phyloP scores from a whole-genome alignment of 768 basidiomycete species.

The Hemileccinum rubropunctum region DNA sequence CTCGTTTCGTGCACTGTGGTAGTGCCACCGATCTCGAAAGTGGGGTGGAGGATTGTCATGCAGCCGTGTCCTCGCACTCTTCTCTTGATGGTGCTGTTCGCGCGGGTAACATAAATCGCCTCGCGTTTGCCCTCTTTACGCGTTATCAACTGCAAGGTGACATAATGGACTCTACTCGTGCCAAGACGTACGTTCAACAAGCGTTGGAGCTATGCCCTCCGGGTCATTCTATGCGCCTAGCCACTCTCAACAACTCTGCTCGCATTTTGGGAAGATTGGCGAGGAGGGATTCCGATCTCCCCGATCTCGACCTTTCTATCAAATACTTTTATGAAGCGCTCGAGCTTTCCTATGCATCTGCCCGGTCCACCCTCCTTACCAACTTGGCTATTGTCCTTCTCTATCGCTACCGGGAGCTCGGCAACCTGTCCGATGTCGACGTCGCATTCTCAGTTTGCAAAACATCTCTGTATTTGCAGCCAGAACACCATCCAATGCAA shows the following conservation, averaged over 20 bases:
- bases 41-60: constrained; percentile 17
- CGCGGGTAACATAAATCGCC: constrained; percentile 5
- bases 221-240: neutral
- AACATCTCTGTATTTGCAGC: constrained; percentile 6
- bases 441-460: constrained; percentile 17
- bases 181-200: constrained; percentile 11
- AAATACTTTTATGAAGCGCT: constrained; percentile 20
- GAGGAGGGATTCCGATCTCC: neutral
- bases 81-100: constrained; percentile 2
- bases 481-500: constrained; percentile 15
- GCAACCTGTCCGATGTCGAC: constrained; percentile 18
- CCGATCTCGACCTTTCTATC: constrained; percentile 17
- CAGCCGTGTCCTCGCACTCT: constrained; percentile 7
- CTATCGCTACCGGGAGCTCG: constrained; percentile 3
- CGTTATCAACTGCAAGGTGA: constrained; percentile 22
- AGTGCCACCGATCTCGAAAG: constrained; percentile 22
- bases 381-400: constrained; percentile 9
- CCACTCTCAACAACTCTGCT: constrained; percentile 13
- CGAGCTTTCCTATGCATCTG: constrained; percentile 6
- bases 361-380: constrained; percentile 7
- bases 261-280: constrained; percentile 14
- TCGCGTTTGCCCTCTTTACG: constrained; percentile 16
- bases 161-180: constrained; percentile 16
- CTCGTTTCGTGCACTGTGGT: constrained; percentile 21
- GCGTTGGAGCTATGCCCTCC: constrained; percentile 13